A percentile compares a stretch with the other conserved stretches of the same genome.
These are phyloP conservation scores for Neoascochyta sp. DNA, from an alignment of 2,329 filamentous ascomycete genomes.

Conservation along the genomic window DNA sequence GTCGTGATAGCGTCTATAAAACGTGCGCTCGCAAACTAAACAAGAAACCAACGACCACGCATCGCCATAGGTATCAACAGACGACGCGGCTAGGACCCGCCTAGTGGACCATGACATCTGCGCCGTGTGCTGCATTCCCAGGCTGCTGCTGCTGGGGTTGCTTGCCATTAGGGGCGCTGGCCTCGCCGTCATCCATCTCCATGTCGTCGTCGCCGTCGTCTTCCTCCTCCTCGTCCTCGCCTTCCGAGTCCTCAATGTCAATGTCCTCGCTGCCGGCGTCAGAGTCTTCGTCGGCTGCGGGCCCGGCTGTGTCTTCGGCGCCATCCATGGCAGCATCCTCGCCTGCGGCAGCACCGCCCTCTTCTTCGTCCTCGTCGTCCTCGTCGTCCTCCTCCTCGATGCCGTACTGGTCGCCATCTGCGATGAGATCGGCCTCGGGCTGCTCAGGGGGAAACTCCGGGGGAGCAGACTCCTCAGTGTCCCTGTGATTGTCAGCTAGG, in stretches of 20 bases:
- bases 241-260: constrained; percentile 71
- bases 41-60: constrained; percentile 1
- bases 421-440: constrained; percentile 85
- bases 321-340: constrained; percentile 76
- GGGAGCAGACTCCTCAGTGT: constrained; percentile 94
- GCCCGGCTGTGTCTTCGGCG: constrained; percentile 53
- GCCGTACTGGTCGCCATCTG: constrained; percentile 82
- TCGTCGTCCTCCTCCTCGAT: constrained; percentile 77
- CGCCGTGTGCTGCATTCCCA: constrained; percentile 18
- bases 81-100: not conserved
- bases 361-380: constrained; percentile 63
- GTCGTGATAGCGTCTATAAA: constrained; percentile 6
- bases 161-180: constrained; percentile 35
- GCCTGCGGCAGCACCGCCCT: constrained; percentile 48
- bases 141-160: constrained; percentile 26
- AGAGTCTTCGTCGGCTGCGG: constrained; percentile 54
- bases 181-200: constrained; percentile 55
- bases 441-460: constrained; percentile 96
- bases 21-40: constrained; percentile 8
- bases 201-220: constrained; percentile 55
- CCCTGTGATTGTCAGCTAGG: constrained; percentile 56
- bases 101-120: constrained; percentile 44
- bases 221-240: constrained; percentile 66
- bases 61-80: constrained; percentile 1
- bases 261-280: constrained; percentile 77